These are phyloP conservation scores for Eutypella sp. DNA, from an alignment of 2,329 filamentous ascomycete species.

Conservation along the genomic window DNA sequence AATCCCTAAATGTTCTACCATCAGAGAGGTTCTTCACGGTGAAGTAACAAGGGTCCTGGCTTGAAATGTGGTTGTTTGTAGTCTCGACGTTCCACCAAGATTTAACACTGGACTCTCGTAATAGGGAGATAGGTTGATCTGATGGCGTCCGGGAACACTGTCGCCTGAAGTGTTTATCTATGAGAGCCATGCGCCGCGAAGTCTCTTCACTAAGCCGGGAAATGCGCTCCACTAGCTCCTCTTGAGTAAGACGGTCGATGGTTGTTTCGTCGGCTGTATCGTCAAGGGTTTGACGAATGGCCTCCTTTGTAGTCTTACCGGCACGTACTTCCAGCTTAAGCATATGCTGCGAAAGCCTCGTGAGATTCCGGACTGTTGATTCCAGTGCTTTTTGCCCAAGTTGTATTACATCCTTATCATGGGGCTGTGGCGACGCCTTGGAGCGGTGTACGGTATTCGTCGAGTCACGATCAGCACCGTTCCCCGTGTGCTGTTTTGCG, in stretches of 20 bases:
- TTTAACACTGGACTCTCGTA: conserved; percentile 15
- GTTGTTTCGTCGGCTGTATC: conserved; percentile 15
- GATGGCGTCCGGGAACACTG: conserved; percentile 10
- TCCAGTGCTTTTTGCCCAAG: conserved; percentile 6
- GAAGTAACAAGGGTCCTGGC: conserved; percentile 19
- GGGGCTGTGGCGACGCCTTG: too few relatives aligned
- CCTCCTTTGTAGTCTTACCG: conserved; percentile 21
- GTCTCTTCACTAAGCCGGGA: conserved; percentile 13
- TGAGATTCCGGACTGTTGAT: conserved; percentile 16
- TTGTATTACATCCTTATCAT: too few relatives aligned
- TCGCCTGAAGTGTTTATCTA: conserved; percentile 19
- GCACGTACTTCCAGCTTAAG: conserved; percentile 24
- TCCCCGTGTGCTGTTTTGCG: too few relatives aligned
- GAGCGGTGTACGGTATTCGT: too few relatives aligned
- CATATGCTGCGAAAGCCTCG: conserved; percentile 21
- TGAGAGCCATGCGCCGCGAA: conserved; percentile 17
- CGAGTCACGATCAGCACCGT: too few relatives aligned
- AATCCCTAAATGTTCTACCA: conserved; percentile 16
- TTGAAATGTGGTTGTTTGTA: conserved; percentile 6
- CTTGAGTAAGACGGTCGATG: conserved; percentile 5
- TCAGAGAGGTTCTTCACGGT: conserved; percentile 15
- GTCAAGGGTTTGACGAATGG: conserved; percentile 23
- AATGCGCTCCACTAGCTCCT: conserved; percentile 18
- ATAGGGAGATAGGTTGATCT: conserved; percentile 10
- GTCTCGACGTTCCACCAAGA: conserved; percentile 17